Conservation (phyloP, 108 stramenopile genomes). For the Bacterosira constricta region DNA sequence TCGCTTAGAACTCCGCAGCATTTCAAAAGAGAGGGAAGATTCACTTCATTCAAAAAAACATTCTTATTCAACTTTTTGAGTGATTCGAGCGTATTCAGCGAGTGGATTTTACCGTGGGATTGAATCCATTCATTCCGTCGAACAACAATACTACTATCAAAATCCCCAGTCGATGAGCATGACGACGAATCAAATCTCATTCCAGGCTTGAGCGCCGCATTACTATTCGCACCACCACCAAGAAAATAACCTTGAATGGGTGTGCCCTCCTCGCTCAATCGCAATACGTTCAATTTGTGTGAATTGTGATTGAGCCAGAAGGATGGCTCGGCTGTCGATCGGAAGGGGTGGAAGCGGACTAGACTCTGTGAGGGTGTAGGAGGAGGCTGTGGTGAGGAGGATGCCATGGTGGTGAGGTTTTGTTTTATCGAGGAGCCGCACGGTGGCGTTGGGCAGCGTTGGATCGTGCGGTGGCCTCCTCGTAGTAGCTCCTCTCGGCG, state of each 20-base stretch:
- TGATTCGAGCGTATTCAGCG: conserved; percentile 77
- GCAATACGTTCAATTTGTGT: conserved; percentile 70
- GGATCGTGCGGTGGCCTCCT: too few species aligned
- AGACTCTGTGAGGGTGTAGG: not conserved
- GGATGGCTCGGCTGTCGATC: conserved; percentile 77
- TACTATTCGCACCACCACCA: not conserved
- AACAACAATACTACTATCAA: too few species aligned
- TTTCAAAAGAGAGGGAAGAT: conserved; percentile 32
- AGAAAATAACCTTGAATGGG: conserved; percentile 54
- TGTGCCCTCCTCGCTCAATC: conserved; percentile 70
- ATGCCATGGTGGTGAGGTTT: not conserved
- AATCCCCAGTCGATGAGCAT: not conserved
- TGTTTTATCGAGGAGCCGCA: too few species aligned
- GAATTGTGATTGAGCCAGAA: conserved; percentile 84
- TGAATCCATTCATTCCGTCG: conserved; percentile 38
- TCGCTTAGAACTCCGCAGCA: conserved; percentile 30
- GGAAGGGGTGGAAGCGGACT: conserved; percentile 79
- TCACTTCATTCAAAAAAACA: conserved; percentile 52
- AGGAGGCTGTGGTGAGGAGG: not conserved
- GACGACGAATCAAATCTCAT: conserved; percentile 57
- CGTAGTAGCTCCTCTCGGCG: too few species aligned
- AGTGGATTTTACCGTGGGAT: conserved; percentile 42
- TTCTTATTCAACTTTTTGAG: conserved; percentile 82
- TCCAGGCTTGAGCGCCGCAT: conserved; percentile 19
- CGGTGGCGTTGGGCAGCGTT: too few species aligned